phyloP scores from a whole-genome alignment of 2,329 filamentous ascomycete species.

The Nothophoma quercina region DNA sequence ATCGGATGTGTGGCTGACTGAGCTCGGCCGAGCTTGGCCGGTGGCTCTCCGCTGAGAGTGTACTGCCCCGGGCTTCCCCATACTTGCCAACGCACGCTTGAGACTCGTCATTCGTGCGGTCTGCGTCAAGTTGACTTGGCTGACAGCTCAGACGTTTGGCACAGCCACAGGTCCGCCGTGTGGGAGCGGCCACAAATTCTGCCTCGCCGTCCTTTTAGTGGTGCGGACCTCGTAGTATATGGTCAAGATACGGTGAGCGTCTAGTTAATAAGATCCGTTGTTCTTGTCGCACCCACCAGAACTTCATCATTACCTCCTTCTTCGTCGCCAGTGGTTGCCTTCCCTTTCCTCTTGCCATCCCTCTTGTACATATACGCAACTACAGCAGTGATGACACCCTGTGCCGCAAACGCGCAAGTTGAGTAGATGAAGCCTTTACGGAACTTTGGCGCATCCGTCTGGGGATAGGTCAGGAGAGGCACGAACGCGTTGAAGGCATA shows the following conservation, averaged over 20 bases:
- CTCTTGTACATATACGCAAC: constrained; percentile 26
- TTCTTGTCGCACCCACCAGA: constrained; percentile 5
- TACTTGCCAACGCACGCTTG: neutral
- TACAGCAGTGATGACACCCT: constrained; percentile 20
- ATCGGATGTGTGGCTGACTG: constrained; percentile 11
- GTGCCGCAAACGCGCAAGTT: constrained; percentile 21
- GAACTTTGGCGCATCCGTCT: constrained; percentile 26
- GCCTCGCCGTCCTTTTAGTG: neutral
- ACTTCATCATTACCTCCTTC: constrained; percentile 10
- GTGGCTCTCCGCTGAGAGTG: constrained; percentile 1
- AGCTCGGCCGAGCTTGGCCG: constrained; percentile 10
- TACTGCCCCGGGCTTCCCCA: neutral
- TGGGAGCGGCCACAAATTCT: neutral
- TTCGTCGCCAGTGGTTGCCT: constrained; percentile 9
- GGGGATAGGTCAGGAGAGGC: constrained; percentile 35
- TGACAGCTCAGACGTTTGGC: neutral
- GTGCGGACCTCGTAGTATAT: neutral
- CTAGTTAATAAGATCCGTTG: constrained; percentile 3
- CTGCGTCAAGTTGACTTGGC: constrained; percentile 4
- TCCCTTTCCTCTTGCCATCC: constrained; percentile 16
- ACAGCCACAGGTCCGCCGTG: constrained; percentile 13
- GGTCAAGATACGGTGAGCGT: too few species aligned
- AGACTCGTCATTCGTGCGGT: constrained; percentile 13
- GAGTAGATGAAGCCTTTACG: constrained; percentile 27
- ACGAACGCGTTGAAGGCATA: constrained; percentile 58